Percentiles rank a stretch among this genome's conserved stretches.
These are phyloP conservation scores for Synchytrium microbalum DNA, from an alignment of 371 early-diverging fungal species.

Conservation along the genomic window DNA sequence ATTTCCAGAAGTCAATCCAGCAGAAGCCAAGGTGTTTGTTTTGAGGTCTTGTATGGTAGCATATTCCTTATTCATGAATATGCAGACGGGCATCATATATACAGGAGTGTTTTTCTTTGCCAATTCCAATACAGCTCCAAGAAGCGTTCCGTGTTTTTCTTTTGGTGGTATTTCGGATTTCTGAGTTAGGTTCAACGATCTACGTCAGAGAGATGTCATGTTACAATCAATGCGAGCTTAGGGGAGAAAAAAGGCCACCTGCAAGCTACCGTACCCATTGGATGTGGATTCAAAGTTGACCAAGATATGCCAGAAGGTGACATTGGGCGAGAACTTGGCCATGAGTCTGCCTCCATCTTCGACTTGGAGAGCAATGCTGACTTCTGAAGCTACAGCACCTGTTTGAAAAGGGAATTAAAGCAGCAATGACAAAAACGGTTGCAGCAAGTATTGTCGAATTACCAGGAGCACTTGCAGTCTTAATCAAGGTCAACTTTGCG, in stretches of 20 bases:
- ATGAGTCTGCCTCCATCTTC: conserved; percentile 42
- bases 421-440: no score
- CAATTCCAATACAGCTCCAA: conserved; percentile 3
- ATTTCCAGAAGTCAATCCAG: conserved; percentile 41
- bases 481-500: conserved; percentile 45
- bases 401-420: conserved; percentile 2
- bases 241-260: background rate
- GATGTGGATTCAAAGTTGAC: conserved; percentile 26
- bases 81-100: conserved; percentile 36
- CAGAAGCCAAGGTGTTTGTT: conserved; percentile 33
- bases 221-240: background rate
- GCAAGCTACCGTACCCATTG: conserved; percentile 13
- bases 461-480: background rate
- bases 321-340: conserved; percentile 27
- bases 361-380: conserved; percentile 50
- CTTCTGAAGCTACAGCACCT: conserved; percentile 10
- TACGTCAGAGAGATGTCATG: background rate
- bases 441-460: background rate
- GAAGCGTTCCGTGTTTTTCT: background rate
- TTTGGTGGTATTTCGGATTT: conserved; percentile 9
- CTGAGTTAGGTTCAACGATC: conserved; percentile 18
- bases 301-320: conserved; percentile 47
- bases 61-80: conserved; percentile 44
- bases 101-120: conserved; percentile 2
- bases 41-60: conserved; percentile 26